Conservation (phyloP, 768 basidiomycete species). For the Scleroderma citrinum region DNA sequence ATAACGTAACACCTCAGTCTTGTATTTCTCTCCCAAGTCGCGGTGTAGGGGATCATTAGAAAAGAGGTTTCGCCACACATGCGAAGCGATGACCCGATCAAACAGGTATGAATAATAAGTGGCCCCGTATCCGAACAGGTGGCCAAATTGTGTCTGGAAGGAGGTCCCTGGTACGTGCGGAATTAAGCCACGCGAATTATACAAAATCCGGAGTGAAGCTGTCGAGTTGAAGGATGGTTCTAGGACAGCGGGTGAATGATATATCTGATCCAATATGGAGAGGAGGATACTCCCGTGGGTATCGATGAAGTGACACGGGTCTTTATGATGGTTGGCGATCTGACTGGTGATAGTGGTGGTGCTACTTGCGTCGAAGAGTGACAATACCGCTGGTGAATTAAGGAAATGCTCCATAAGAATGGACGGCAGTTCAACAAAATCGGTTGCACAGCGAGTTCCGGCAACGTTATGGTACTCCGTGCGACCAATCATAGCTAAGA, state of each 20-base stretch:
- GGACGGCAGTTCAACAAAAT: slow-evolving; percentile 96
- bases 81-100: slow-evolving; percentile 90
- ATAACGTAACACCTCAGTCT: slow-evolving; percentile 62
- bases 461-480: slow-evolving; percentile 98
- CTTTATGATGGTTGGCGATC: slow-evolving; percentile 61
- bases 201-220: slow-evolving; percentile 49
- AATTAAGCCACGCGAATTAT: slow-evolving; percentile 68
- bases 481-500: slow-evolving; percentile 90
- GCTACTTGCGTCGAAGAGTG: slow-evolving; percentile 61
- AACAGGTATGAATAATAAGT: slow-evolving; percentile 98
- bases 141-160: slow-evolving; percentile 94
- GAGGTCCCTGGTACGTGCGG: slow-evolving; percentile 81
- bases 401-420: slow-evolving; percentile 99
- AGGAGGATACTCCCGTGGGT: slow-evolving; percentile 88
- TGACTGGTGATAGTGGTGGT: slow-evolving; percentile 40
- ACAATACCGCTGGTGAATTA: slow-evolving; percentile 74
- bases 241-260: slow-evolving; percentile 68
- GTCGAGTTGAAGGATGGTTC: slow-evolving; percentile 70
- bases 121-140: slow-evolving; percentile 93
- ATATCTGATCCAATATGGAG: slow-evolving; percentile 81
- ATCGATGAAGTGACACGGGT: slow-evolving; percentile 80
- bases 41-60: slow-evolving; percentile 59
- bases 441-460: slow-evolving; percentile 95
- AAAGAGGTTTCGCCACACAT: slow-evolving; percentile 83
- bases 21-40: slow-evolving; percentile 76